A percentile compares a stretch with the other conserved stretches of the same genome.
Conservation (phyloP, 345 rosid genomes). For the Eucalyptus pauciflora region DNA sequence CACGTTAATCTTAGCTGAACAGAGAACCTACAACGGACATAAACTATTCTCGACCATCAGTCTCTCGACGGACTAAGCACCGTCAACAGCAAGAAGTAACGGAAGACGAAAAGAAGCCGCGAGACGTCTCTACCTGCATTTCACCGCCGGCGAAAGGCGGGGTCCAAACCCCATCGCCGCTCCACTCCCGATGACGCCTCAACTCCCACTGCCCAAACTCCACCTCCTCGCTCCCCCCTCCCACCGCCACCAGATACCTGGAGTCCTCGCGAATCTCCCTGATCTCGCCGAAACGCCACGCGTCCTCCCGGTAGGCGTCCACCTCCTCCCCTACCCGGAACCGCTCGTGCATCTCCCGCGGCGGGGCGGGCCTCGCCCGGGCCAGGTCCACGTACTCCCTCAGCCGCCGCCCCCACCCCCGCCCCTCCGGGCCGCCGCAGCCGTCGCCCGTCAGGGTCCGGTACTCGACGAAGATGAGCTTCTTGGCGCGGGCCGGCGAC, state of each 20-base stretch:
- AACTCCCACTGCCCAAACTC: constrained; percentile 18
- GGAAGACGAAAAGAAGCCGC: background rate
- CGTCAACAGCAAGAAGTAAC: background rate
- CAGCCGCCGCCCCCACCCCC: background rate
- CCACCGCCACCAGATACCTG: constrained; percentile 22
- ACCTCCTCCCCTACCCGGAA: constrained; percentile 26
- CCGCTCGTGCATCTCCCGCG: constrained; percentile 1
- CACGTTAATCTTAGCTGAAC: background rate
- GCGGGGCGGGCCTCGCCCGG: constrained; percentile 25
- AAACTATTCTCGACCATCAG: background rate
- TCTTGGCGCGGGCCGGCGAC: constrained; percentile 5
- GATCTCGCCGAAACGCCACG: constrained; percentile 31
- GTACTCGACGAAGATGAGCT: constrained; percentile 14
- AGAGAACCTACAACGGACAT: background rate
- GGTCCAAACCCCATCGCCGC: constrained; percentile 15
- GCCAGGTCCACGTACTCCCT: constrained; percentile 21
- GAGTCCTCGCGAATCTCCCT: constrained; percentile 9
- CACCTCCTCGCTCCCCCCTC: background rate
- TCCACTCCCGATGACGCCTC: constrained; percentile 52
- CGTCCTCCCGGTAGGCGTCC: constrained; percentile 20
- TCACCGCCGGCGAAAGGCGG: constrained; percentile 1
- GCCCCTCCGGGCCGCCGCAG: background rate
- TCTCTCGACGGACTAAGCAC: background rate
- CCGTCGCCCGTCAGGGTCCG: background rate
- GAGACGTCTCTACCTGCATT: background rate